Percentiles rank a stretch among this genome's conserved stretches.
phyloP scores from a whole-genome alignment of 345 rosid species.

The Citrus sp. region DNA sequence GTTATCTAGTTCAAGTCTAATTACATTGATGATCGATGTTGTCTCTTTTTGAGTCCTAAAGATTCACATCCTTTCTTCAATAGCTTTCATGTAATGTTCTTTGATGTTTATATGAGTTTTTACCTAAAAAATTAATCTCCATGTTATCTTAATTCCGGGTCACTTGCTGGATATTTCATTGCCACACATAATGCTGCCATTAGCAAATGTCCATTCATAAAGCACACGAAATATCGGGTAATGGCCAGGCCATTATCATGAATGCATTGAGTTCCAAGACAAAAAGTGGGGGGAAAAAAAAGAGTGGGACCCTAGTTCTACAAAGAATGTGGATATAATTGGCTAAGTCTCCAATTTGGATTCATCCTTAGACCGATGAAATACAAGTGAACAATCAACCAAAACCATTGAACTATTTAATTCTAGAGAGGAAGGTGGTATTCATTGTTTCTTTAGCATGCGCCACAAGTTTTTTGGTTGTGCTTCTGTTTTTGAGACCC shows the following conservation, averaged over 20 bases:
- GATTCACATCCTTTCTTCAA: neutral
- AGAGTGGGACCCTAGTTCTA: neutral
- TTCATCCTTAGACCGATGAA: neutral
- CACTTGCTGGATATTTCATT: neutral
- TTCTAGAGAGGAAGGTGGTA: neutral
- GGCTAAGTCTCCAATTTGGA: neutral
- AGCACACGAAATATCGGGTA: neutral
- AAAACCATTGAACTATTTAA: conserved; percentile 6
- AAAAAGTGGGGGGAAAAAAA: too few relatives aligned
- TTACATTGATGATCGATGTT: too few relatives aligned
- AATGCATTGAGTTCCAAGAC: neutral
- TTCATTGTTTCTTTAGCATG: conserved; percentile 7
- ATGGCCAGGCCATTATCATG: neutral
- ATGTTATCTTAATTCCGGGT: neutral
- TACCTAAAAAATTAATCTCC: neutral
- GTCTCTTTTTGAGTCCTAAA: too few relatives aligned
- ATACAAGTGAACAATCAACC: neutral
- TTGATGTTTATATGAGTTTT: neutral
- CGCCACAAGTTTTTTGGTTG: conserved; percentile 14
- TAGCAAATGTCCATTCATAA: neutral
- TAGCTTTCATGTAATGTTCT: neutral
- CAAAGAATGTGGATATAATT: conserved; percentile 9
- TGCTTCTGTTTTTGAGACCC: neutral
- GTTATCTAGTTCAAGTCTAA: neutral
- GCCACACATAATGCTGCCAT: too few relatives aligned